These are phyloP conservation scores for Solanum sitiens DNA, from an alignment of 257 asterid genomes.

Conservation along the genomic window DNA sequence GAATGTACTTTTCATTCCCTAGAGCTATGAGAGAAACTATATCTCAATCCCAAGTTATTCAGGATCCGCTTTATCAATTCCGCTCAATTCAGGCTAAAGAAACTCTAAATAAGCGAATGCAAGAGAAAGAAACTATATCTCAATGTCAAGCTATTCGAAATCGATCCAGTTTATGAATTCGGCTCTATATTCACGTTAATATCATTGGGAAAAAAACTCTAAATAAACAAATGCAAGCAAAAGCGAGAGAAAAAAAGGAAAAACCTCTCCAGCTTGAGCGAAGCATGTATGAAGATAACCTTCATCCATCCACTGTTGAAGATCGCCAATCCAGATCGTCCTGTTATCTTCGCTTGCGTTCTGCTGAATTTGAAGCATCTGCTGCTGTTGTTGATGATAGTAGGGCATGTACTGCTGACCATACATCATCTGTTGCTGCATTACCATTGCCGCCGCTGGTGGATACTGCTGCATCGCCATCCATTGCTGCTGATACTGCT, in stretches of 20 bases:
- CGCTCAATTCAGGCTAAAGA: background rate
- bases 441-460: constrained; percentile 56
- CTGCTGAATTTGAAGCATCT: constrained; percentile 24
- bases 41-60: background rate
- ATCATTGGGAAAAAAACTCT: background rate
- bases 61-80: background rate
- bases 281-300: constrained; percentile 71
- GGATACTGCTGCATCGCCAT: constrained; percentile 70
- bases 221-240: background rate
- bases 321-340: constrained; percentile 99
- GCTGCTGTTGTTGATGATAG: constrained; percentile 40
- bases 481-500: constrained; percentile 87
- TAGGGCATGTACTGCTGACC: constrained; percentile 68
- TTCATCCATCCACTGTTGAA: constrained; percentile 98
- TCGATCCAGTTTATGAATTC: background rate
- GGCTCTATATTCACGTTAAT: background rate
- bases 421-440: constrained; percentile 80
- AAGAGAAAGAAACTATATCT: background rate
- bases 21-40: background rate
- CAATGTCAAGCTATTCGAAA: background rate
- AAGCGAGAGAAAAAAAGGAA: background rate
- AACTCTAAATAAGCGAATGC: background rate
- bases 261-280: constrained; percentile 67
- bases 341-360: constrained; percentile 68
- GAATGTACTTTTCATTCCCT: background rate